These are phyloP conservation scores for Chalciporus chontae DNA, from an alignment of 768 basidiomycete genomes.

Conservation along the genomic window DNA sequence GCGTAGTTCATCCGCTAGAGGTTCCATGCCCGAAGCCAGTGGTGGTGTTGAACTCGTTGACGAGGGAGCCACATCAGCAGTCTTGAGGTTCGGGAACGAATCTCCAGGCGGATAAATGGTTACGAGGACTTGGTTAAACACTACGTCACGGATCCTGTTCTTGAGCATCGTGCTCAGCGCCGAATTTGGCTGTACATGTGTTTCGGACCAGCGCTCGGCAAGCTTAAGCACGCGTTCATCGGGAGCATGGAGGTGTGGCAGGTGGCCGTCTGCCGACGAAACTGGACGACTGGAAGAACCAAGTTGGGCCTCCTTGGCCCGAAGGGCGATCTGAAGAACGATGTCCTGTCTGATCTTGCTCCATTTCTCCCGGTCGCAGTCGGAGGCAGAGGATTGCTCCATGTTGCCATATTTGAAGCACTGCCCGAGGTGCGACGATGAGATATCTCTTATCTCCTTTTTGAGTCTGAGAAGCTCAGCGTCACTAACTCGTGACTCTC, in stretches of 20 bases:
- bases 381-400: constrained; percentile 23
- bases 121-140: constrained; percentile 58
- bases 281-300: constrained; percentile 24
- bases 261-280: constrained; percentile 25
- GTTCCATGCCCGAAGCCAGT: constrained; percentile 62
- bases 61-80: constrained; percentile 10
- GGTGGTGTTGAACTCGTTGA: constrained; percentile 12
- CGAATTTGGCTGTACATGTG: constrained; percentile 60
- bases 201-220: constrained; percentile 68
- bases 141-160: constrained; percentile 58
- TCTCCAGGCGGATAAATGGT: constrained; percentile 48
- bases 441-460: constrained; percentile 70
- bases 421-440: constrained; percentile 54
- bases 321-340: constrained; percentile 71
- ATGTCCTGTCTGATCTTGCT: constrained; percentile 57
- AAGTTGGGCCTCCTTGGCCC: constrained; percentile 49
- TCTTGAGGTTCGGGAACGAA: constrained; percentile 28
- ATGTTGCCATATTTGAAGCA: constrained; percentile 43
- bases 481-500: constrained; percentile 43
- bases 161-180: constrained; percentile 58
- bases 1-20: constrained; percentile 61
- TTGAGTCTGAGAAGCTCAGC: constrained; percentile 59
- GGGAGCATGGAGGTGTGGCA: constrained; percentile 32
- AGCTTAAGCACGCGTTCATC: constrained; percentile 53
- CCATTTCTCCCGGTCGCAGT: constrained; percentile 50